Conservation (phyloP, 23 red algal species). For the Cyanidium caldarium region DNA sequence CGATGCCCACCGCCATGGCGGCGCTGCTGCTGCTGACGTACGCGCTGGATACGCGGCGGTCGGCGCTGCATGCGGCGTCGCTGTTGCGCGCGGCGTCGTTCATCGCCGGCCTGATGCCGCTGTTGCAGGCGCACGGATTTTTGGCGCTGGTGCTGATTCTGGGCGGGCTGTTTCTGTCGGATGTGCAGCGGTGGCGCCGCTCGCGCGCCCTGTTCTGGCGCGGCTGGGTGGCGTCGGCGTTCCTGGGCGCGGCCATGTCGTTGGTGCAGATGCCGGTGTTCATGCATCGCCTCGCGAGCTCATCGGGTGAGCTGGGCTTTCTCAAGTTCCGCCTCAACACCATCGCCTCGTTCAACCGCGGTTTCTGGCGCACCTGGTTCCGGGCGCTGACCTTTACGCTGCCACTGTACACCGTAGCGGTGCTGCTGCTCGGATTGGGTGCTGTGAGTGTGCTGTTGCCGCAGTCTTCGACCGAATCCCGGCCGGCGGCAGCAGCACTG, state of each 20-base stretch:
- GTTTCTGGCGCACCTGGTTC: conserved; percentile 1
- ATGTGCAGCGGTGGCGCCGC: neutral
- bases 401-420: neutral
- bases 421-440: neutral
- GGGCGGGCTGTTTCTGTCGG: neutral
- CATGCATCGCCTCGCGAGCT: neutral
- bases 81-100: neutral
- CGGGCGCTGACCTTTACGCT: neutral
- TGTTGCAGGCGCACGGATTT: conserved; percentile 2
- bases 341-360: neutral
- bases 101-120: neutral
- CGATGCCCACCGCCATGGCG: neutral
- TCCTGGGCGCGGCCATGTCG: neutral
- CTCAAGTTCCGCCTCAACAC: neutral
- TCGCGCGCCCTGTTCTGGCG: neutral
- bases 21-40: neutral
- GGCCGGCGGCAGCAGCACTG: neutral
- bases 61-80: neutral
- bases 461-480: no score
- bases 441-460: neutral
- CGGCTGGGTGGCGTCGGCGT: neutral
- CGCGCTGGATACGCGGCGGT: neutral
- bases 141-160: neutral
- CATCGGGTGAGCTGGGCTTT: neutral
- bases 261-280: neutral